Percentiles rank a stretch among this genome's conserved stretches.
Evolutionary conservation across 192 early-diverging fungal species (phyloP).

Genomic region (Dissophora ornata): DNA sequence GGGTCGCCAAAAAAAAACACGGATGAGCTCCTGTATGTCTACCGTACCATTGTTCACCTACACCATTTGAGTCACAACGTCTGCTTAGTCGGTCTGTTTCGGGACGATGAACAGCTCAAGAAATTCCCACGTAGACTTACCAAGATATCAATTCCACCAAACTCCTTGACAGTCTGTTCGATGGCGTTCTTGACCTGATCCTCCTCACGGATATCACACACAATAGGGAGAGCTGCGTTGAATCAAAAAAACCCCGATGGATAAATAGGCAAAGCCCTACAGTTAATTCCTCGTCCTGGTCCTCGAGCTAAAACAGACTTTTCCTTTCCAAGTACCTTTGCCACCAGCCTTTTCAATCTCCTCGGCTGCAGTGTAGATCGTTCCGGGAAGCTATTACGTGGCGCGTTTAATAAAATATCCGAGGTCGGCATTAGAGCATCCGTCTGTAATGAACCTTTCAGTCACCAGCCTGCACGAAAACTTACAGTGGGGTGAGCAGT

Average conservation of each 20-base stretch:
- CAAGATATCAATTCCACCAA: slow-evolving; percentile 87
- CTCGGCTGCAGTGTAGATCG: slow-evolving; percentile 81
- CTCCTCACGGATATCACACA: slow-evolving; percentile 89
- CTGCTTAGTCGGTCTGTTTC: no score
- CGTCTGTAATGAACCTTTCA: no score
- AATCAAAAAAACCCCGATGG: background rate
- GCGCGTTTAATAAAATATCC: no score
- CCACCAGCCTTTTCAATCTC: slow-evolving; percentile 81
- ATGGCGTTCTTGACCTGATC: slow-evolving; percentile 77
- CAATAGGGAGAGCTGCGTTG: slow-evolving; percentile 70
- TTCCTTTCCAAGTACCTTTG: slow-evolving; percentile 47
- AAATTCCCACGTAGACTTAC: slow-evolving; percentile 69
- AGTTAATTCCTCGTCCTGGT: no score
- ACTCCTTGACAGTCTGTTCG: slow-evolving; percentile 69
- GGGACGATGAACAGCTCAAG: background rate
- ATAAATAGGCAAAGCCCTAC: background rate
- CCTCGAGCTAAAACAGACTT: no score
- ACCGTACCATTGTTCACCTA: slow-evolving; percentile 3
- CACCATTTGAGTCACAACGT: no score
- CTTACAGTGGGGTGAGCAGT: slow-evolving; percentile 71
- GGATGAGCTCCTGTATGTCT: no score
- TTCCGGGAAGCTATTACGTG: slow-evolving; percentile 88
- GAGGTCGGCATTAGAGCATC: no score
- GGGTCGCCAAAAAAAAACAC: no score
- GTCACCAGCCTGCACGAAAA: no score